phyloP scores from a whole-genome alignment of 139 green algal genomes.

The Chlamydomonas incerta region DNA sequence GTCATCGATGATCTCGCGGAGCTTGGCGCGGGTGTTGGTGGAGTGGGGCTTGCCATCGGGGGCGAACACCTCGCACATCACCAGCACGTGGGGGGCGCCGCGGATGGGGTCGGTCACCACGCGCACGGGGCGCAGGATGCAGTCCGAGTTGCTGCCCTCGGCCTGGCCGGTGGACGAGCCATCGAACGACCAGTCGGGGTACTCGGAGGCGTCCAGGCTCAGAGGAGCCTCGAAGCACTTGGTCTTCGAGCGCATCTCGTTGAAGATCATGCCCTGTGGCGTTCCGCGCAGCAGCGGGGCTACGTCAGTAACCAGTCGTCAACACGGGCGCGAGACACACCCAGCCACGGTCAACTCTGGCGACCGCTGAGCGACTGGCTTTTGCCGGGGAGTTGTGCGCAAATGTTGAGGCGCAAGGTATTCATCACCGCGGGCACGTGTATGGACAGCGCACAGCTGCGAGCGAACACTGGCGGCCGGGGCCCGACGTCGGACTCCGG shows the following conservation, averaged over 20 bases:
- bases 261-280: conserved; percentile 87
- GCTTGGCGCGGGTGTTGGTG: conserved; percentile 88
- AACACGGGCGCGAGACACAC: too few species aligned
- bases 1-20: conserved; percentile 82
- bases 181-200: conserved; percentile 92
- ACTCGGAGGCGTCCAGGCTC: conserved; percentile 74
- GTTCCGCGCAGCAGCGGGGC: neutral
- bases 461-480: too few species aligned
- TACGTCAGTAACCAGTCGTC: neutral
- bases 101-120: conserved; percentile 92
- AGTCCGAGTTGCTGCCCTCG: conserved; percentile 92
- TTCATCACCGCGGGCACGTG: too few species aligned
- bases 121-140: conserved; percentile 88
- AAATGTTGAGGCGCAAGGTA: too few species aligned
- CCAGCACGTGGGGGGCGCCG: conserved; percentile 88
- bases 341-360: too few species aligned
- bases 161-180: conserved; percentile 90
- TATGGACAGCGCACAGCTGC: too few species aligned
- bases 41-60: conserved; percentile 80
- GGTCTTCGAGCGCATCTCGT: conserved; percentile 95
- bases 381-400: too few species aligned
- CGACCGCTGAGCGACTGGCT: too few species aligned
- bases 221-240: conserved; percentile 87
- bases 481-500: too few species aligned
- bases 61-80: conserved; percentile 91